Evolutionary conservation across 495 filamentous ascomycete genomes (phyloP).

Genomic region (Venustampulla echinocandica): DNA sequence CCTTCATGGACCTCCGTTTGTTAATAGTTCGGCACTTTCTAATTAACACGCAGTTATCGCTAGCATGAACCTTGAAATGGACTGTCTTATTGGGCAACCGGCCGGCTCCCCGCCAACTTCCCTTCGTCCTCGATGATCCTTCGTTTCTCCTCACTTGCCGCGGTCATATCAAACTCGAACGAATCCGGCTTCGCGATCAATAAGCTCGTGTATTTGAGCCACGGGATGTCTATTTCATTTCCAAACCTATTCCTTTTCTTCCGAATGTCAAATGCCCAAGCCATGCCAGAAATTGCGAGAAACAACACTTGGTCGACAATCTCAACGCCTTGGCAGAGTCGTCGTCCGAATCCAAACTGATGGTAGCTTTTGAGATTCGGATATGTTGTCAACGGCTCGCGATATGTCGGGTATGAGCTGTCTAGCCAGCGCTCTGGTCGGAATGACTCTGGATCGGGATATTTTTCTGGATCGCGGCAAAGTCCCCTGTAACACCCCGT

Average conservation of each 20-base stretch:
- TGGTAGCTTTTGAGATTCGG: slow-evolving; percentile 27
- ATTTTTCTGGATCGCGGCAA: slow-evolving; percentile 43
- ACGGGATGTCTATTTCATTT: slow-evolving; percentile 34
- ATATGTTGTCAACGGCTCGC: slow-evolving; percentile 39
- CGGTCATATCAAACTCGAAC: slow-evolving; percentile 38
- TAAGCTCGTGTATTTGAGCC: slow-evolving; percentile 41
- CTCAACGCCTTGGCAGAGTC: slow-evolving; percentile 14
- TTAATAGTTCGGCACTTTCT: too few relatives aligned
- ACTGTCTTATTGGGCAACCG: too few relatives aligned
- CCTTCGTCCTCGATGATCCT: slow-evolving; percentile 22
- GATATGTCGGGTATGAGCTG: slow-evolving; percentile 11
- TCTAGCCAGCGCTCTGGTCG: slow-evolving; percentile 42
- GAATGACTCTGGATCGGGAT: slow-evolving; percentile 55
- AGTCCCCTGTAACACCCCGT: background rate
- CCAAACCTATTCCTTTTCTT: slow-evolving; percentile 33
- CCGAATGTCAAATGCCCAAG: slow-evolving; percentile 15
- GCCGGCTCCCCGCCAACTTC: too few relatives aligned
- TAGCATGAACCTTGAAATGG: too few relatives aligned
- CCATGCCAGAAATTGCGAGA: slow-evolving; percentile 9
- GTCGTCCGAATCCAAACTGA: slow-evolving; percentile 18
- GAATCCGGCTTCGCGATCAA: slow-evolving; percentile 43
- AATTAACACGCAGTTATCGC: too few relatives aligned
- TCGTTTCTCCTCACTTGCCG: slow-evolving; percentile 28
- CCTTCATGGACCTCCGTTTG: too few relatives aligned
- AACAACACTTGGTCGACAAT: slow-evolving; percentile 13